Percentiles rank a stretch among this genome's conserved stretches.
These are phyloP conservation scores for Dothistroma pini DNA, from an alignment of 2,329 filamentous ascomycete genomes.

Conservation along the genomic window DNA sequence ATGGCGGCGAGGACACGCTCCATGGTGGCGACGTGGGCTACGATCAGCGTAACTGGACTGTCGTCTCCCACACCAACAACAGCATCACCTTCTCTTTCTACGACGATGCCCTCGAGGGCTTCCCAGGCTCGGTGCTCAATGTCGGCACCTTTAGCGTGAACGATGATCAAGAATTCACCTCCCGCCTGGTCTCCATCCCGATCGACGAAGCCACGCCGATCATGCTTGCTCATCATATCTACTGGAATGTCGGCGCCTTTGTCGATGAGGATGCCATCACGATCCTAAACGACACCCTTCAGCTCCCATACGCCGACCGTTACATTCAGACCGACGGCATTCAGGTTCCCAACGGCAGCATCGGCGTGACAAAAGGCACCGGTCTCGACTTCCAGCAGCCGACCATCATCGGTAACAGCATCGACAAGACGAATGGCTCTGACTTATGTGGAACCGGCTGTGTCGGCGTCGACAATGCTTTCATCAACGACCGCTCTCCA, in stretches of 20 bases:
- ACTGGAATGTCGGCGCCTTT: conserved; percentile 82
- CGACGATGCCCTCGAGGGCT: conserved; percentile 69
- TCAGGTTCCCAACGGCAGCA: conserved; percentile 35
- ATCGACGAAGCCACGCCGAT: conserved; percentile 75
- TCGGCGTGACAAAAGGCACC: conserved; percentile 41
- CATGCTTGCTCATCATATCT: conserved; percentile 72
- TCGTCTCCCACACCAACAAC: conserved; percentile 61
- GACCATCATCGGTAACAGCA: conserved; percentile 25
- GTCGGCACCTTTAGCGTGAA: conserved; percentile 70
- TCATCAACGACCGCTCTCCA: conserved; percentile 27
- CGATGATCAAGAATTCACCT: conserved; percentile 62
- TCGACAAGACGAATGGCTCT: conserved; percentile 24
- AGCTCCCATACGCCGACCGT: conserved; percentile 60
- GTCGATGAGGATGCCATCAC: conserved; percentile 65
- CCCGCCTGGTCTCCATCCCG: conserved; percentile 67
- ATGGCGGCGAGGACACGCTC: conserved; percentile 48
- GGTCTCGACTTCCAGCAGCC: conserved; percentile 29
- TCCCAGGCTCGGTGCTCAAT: conserved; percentile 72
- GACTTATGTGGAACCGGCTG: conserved; percentile 68
- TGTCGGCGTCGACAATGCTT: conserved; percentile 71
- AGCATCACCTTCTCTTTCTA: conserved; percentile 73
- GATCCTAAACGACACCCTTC: conserved; percentile 67
- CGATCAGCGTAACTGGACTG: conserved; percentile 71
- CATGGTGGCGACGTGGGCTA: conserved; percentile 50
- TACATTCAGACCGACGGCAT: conserved; percentile 31